These are phyloP conservation scores for Polyrhizophydium stewartii DNA, from an alignment of 371 early-diverging fungal genomes.

Conservation along the genomic window DNA sequence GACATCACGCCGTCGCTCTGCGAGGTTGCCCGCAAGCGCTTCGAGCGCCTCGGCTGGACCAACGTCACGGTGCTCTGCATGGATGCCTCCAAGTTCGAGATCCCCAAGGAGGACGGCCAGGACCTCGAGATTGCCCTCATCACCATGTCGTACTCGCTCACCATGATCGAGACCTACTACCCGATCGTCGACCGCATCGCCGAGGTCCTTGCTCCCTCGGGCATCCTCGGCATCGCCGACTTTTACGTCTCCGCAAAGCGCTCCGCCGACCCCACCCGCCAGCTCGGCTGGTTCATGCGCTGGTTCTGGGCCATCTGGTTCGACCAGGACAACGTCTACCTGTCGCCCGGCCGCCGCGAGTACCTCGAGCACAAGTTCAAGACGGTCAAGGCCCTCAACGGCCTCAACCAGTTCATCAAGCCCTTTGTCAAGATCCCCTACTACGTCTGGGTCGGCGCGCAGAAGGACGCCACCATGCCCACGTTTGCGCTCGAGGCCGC, in stretches of 20 bases:
- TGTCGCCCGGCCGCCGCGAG: constrained; percentile 73
- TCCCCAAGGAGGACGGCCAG: constrained; percentile 54
- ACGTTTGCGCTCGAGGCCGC: background rate
- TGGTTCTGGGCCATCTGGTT: constrained; percentile 63
- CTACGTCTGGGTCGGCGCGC: constrained; percentile 75
- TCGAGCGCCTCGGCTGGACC: constrained; percentile 67
- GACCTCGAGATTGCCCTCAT: constrained; percentile 64
- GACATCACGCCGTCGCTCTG: constrained; percentile 82
- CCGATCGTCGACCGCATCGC: constrained; percentile 67
- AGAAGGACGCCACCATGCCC: constrained; percentile 21
- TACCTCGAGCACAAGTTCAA: constrained; percentile 80
- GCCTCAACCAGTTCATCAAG: constrained; percentile 68
- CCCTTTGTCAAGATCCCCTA: constrained; percentile 80
- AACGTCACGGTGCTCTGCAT: constrained; percentile 77
- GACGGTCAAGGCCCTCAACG: constrained; percentile 68
- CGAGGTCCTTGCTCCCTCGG: constrained; percentile 58
- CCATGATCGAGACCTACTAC: constrained; percentile 77
- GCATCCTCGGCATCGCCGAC: constrained; percentile 67
- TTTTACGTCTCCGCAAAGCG: constrained; percentile 68
- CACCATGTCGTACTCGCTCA: constrained; percentile 84
- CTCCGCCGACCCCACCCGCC: constrained; percentile 51
- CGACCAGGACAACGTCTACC: constrained; percentile 71
- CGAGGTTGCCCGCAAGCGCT: constrained; percentile 71
- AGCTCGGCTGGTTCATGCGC: constrained; percentile 69
- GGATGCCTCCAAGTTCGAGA: constrained; percentile 65